phyloP scores from a whole-genome alignment of 1,284 basidiomycete genomes.

The Apiotrichum gracile region DNA sequence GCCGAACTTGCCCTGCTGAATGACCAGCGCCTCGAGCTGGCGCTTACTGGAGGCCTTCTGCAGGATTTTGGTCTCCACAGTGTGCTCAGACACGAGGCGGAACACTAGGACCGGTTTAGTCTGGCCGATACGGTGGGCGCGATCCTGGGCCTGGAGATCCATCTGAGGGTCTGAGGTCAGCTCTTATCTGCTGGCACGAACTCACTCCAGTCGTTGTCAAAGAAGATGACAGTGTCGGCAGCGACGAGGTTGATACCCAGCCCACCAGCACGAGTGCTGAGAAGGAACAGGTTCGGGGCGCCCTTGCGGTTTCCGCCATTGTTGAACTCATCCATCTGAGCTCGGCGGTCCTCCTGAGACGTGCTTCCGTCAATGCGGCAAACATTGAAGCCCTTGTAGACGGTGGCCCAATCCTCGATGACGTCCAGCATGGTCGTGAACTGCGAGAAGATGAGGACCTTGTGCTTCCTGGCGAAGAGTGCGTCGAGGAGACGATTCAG shows the following conservation, averaged over 20 bases:
- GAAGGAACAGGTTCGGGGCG: conserved; percentile 74
- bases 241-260: conserved; percentile 86
- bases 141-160: conserved; percentile 92
- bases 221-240: conserved; percentile 92
- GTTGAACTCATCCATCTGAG: conserved; percentile 83
- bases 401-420: conserved; percentile 80
- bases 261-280: conserved; percentile 89
- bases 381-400: conserved; percentile 70
- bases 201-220: conserved; percentile 88
- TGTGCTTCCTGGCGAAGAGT: conserved; percentile 75
- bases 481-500: conserved; percentile 80
- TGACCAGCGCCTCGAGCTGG: conserved; percentile 86
- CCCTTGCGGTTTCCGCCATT: conserved; percentile 58
- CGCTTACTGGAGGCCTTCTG: conserved; percentile 80
- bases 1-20: conserved; percentile 79
- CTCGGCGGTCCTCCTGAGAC: conserved; percentile 66
- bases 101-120: conserved; percentile 82
- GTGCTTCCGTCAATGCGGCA: conserved; percentile 90
- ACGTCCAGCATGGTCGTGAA: conserved; percentile 96
- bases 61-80: conserved; percentile 87
- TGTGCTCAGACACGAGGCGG: conserved; percentile 77
- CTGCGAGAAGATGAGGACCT: conserved; percentile 87
- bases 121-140: conserved; percentile 93
- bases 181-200: conserved; percentile 5
- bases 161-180: conserved; percentile 73